Percentiles rank a stretch among this genome's conserved stretches.
These are phyloP conservation scores for Trichoderma orchidacearum DNA, from an alignment of 495 filamentous ascomycete species.

Conservation along the genomic window DNA sequence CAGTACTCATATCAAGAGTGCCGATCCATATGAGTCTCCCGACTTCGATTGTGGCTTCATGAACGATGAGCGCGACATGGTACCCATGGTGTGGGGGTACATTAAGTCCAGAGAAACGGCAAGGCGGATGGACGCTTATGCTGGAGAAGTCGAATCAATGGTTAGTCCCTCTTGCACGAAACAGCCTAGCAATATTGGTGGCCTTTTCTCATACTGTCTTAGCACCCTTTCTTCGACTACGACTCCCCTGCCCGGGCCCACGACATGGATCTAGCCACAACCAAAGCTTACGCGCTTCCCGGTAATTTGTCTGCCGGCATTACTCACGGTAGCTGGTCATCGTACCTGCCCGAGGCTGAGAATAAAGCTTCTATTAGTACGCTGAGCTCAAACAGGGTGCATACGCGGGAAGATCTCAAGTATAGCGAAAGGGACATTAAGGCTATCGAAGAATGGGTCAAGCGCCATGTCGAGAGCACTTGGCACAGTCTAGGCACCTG, in stretches of 20 bases:
- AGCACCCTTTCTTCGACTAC: slow-evolving; percentile 49
- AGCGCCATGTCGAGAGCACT: slow-evolving; percentile 63
- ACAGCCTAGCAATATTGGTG: not conserved
- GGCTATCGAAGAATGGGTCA: slow-evolving; percentile 66
- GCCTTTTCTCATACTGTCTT: not conserved
- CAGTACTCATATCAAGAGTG: slow-evolving; percentile 53
- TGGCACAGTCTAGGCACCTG: slow-evolving; percentile 64
- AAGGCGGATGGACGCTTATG: slow-evolving; percentile 62
- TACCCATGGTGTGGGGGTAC: slow-evolving; percentile 74
- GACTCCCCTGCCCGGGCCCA: slow-evolving; percentile 52
- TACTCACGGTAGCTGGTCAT: slow-evolving; percentile 36
- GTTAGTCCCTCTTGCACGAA: not conserved
- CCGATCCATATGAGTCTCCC: slow-evolving; percentile 58
- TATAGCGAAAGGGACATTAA: slow-evolving; percentile 55
- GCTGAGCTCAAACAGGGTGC: slow-evolving; percentile 36
- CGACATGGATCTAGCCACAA: slow-evolving; percentile 63
- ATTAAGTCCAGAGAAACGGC: slow-evolving; percentile 79
- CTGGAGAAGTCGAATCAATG: slow-evolving; percentile 60
- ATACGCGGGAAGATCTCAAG: slow-evolving; percentile 45
- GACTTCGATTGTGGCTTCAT: slow-evolving; percentile 81
- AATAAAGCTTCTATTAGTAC: slow-evolving; percentile 31
- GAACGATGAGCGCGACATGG: slow-evolving; percentile 76
- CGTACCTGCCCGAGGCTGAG: slow-evolving; percentile 22
- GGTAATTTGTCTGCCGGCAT: slow-evolving; percentile 64
- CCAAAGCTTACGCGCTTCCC: slow-evolving; percentile 58